Percentiles rank a stretch among this genome's conserved stretches.
Conservation (phyloP, 495 filamentous ascomycete species). For the Neurospora sp. region DNA sequence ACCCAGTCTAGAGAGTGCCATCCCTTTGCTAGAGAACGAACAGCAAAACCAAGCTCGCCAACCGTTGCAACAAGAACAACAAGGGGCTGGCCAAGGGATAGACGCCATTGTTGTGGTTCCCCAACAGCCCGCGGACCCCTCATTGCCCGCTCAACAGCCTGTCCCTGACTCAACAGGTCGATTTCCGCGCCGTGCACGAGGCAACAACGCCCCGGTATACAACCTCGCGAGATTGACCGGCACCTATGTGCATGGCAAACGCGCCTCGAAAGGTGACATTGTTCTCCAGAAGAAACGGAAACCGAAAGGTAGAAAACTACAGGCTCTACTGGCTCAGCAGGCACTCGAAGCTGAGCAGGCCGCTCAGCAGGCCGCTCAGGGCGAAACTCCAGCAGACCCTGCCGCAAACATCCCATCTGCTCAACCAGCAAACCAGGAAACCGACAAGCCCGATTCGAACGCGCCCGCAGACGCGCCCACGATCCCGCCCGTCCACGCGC, state of each 20-base stretch:
- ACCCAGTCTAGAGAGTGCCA: constrained; percentile 12
- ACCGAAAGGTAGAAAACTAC: neutral
- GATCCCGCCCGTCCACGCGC: neutral
- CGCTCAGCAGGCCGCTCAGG: neutral
- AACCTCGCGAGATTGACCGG: constrained; percentile 44
- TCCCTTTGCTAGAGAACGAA: constrained; percentile 6
- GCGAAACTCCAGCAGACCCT: neutral
- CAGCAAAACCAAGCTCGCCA: constrained; percentile 9
- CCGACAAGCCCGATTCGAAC: neutral
- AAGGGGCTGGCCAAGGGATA: neutral
- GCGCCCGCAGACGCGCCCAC: neutral
- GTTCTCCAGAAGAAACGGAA: constrained; percentile 23
- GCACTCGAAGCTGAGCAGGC: neutral
- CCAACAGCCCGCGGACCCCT: neutral
- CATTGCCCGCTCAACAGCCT: neutral
- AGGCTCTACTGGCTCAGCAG: neutral
- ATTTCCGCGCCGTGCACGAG: constrained; percentile 31
- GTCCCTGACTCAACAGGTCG: constrained; percentile 16
- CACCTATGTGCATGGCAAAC: constrained; percentile 33
- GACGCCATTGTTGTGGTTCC: constrained; percentile 30
- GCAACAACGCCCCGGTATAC: constrained; percentile 40
- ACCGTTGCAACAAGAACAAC: constrained; percentile 12
- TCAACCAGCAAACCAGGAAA: neutral
- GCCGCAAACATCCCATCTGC: neutral
- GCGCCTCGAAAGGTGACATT: constrained; percentile 28